Evolutionary conservation across 768 basidiomycete genomes (phyloP), one percentile per base, ranked within the genome.

Genomic region (Lactarius tabidus): DNA sequence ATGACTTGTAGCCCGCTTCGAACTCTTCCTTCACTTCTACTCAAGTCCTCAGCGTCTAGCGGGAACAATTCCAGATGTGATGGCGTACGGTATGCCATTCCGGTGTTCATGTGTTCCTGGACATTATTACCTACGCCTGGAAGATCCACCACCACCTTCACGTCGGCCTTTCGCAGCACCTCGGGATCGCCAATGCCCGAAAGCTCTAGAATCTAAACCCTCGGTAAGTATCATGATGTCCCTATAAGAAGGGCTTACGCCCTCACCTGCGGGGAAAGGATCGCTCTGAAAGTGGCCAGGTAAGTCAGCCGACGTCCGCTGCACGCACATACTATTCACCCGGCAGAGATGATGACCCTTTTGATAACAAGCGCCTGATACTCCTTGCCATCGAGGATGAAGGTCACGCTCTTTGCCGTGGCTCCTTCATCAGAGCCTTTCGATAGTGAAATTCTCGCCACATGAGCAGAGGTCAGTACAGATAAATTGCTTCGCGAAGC

Each of bases 401-500:
- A 69, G 9, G 36, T 26, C 26, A 69, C 68, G 26, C 59, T n/a
- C 12, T 48, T 36, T 20, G 65, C 67, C 3, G 58, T 60, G 17
- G 54, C 56, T n/a, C 29, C 54, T 33, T 48, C 57, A 3, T 18
- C 29, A 6, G n/a, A 26, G 31, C 8, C 28, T 56, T 64, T 57
- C n/a, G 52, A 48, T n/a, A 67, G 28, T 20, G 57, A 48, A 23
- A 65, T 36, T 43, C 41, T 67, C 54, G 60, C 33, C 12, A 67
- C 67, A 28, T 66, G 64, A 41, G 67, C 67, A 8, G 56, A 66
- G 14, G 67, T 62, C 29, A 73, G 58, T 51, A 73, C 72, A 15
- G 26, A 31, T 9, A 73, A 54, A 56, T 73, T 73, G 28, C 26
- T 45, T 28, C 71, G 66, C 7, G 63, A 60, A 15, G 65, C 54